Percentiles rank a stretch among this genome's conserved stretches.
Conservation (phyloP, 2,329 filamentous ascomycete species). For the Grosmannia huntii region DNA sequence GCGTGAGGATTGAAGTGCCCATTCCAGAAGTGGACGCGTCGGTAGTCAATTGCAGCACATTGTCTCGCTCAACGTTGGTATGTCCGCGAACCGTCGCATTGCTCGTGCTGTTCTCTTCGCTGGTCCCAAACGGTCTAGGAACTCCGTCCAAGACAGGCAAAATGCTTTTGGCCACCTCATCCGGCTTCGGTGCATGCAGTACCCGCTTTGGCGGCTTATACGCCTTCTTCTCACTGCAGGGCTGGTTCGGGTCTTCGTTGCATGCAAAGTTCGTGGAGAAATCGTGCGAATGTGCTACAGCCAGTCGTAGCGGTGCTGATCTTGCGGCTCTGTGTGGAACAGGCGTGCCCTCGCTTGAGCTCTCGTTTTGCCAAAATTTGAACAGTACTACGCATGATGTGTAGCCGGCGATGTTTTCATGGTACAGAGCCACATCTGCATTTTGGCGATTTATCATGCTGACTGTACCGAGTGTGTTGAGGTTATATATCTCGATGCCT, state of each 20-base stretch:
- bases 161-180: background rate
- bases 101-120: background rate
- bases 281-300: background rate
- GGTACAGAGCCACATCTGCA: constrained; percentile 10
- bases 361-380: constrained; percentile 10
- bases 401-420: constrained; percentile 13
- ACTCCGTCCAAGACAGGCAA: background rate
- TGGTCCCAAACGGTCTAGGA: background rate
- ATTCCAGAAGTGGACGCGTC: background rate
- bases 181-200: too few relatives aligned
- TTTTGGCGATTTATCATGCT: constrained; percentile 12
- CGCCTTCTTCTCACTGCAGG: background rate
- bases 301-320: background rate
- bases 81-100: background rate
- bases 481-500: constrained; percentile 24
- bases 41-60: background rate
- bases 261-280: too few relatives aligned
- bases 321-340: background rate
- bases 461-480: constrained; percentile 30
- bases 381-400: constrained; percentile 15
- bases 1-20: background rate
- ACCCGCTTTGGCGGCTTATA: background rate
- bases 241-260: too few relatives aligned
- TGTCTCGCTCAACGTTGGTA: background rate
- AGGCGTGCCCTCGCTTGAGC: background rate